These are phyloP conservation scores for Cutaneotrichosporon sp. DNA, from an alignment of 1,284 basidiomycete genomes.

Conservation along the genomic window DNA sequence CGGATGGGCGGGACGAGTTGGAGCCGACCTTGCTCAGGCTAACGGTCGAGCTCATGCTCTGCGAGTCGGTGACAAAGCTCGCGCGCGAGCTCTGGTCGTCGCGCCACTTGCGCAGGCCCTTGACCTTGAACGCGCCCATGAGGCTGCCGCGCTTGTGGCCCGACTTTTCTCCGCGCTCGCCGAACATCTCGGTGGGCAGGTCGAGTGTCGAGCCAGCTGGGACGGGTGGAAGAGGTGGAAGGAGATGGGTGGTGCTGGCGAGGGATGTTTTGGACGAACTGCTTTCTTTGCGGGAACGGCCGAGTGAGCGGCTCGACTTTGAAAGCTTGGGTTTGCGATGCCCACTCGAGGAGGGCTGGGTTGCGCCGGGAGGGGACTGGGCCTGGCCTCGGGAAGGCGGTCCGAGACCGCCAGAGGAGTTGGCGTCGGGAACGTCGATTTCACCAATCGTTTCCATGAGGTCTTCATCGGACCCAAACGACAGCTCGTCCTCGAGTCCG, in stretches of 20 bases:
- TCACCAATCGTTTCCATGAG: slow-evolving; percentile 35
- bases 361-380: too few relatives aligned
- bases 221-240: slow-evolving; percentile 15
- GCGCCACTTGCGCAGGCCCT: slow-evolving; percentile 16
- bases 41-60: not conserved
- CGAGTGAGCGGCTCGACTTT: slow-evolving; percentile 1
- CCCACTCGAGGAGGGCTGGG: too few relatives aligned
- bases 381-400: too few relatives aligned
- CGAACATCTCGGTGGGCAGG: slow-evolving; percentile 18
- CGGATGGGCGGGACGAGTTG: slow-evolving; percentile 9
- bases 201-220: slow-evolving; percentile 24
- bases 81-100: slow-evolving; percentile 14
- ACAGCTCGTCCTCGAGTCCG: slow-evolving; percentile 42
- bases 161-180: slow-evolving; percentile 2
- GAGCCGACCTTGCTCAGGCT: slow-evolving; percentile 12
- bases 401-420: not conserved
- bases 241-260: slow-evolving; percentile 8
- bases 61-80: slow-evolving; percentile 7
- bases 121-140: slow-evolving; percentile 26
- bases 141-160: slow-evolving; percentile 24
- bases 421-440: slow-evolving; percentile 5
- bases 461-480: slow-evolving; percentile 39
- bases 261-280: slow-evolving; percentile 5
- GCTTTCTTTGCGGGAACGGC: slow-evolving; percentile 12
- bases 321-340: not conserved